These are phyloP conservation scores for Stentor coeruleus DNA, from an alignment of 73 alveolate genomes.

Conservation along the genomic window DNA sequence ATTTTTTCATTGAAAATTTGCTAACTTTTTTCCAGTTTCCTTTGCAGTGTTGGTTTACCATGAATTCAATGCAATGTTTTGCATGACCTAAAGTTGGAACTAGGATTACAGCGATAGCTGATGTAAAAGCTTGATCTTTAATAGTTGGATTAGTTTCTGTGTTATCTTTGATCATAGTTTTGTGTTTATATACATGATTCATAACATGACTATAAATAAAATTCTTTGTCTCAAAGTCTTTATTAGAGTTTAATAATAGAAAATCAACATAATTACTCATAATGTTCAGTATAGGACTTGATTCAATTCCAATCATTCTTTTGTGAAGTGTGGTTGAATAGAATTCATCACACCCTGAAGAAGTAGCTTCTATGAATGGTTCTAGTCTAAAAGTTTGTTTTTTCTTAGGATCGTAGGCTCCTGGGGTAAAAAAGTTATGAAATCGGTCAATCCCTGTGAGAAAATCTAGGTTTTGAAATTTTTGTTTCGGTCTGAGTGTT, in stretches of 20 bases:
- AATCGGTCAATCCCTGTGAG: background rate
- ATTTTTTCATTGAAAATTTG: slow-evolving; percentile 7
- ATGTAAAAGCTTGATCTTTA: slow-evolving; percentile 17
- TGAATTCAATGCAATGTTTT: background rate
- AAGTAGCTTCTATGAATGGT: background rate
- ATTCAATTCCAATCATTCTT: background rate
- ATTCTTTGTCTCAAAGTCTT: background rate
- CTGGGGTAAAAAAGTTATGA: background rate
- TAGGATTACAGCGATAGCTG: background rate
- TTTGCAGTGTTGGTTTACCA: slow-evolving; percentile 2
- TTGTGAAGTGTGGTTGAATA: background rate
- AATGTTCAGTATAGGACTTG: background rate
- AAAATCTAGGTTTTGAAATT: background rate
- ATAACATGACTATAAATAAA: background rate
- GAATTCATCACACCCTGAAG: too few relatives aligned
- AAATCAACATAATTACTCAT: background rate
- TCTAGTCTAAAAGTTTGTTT: background rate
- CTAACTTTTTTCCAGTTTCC: background rate
- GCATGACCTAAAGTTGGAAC: background rate
- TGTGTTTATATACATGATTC: slow-evolving; percentile 2
- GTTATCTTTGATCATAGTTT: background rate
- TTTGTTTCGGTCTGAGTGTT: background rate
- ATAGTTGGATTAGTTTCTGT: background rate
- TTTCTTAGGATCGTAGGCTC: background rate
- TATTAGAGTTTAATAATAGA: background rate